These are phyloP conservation scores for Fusarium sp. DNA, from an alignment of 2,329 filamentous ascomycete genomes.

Conservation along the genomic window DNA sequence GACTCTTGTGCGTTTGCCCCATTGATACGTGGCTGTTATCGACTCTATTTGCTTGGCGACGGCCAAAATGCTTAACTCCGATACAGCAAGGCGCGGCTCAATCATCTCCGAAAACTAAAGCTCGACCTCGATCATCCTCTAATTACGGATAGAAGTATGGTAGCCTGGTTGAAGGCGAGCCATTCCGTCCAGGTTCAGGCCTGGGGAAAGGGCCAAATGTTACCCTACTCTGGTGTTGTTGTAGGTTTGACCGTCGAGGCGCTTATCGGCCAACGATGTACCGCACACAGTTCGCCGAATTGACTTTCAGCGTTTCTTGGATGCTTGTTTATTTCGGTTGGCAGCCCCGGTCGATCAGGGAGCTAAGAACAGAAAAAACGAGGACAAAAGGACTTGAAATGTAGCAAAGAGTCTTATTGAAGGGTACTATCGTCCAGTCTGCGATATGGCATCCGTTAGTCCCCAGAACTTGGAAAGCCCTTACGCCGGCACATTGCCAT, in stretches of 20 bases:
- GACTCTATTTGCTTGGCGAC: not conserved
- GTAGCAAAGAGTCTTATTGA: not conserved
- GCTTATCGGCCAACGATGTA: not conserved
- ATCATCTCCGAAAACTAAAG: not conserved
- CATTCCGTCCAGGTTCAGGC: not conserved
- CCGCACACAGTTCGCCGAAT: conserved; percentile 15
- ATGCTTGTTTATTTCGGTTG: not conserved
- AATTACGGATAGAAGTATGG: not conserved
- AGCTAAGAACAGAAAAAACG: not conserved
- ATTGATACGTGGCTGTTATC: not conserved
- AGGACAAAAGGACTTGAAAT: not conserved
- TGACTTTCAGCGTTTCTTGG: not conserved
- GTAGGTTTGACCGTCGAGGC: not conserved
- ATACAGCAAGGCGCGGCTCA: not conserved
- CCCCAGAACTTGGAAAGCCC: not conserved
- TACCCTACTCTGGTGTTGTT: conserved; percentile 7
- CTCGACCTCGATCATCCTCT: not conserved
- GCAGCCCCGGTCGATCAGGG: not conserved
- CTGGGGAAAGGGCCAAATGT: not conserved
- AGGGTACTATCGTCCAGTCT: not conserved
- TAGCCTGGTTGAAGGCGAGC: not conserved
- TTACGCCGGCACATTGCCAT: not conserved
- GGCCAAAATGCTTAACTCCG: not conserved
- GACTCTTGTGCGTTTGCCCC: not conserved
- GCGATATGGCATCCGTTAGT: not conserved